Percentiles rank a stretch among this genome's conserved stretches.
phyloP scores from a whole-genome alignment of 2,329 filamentous ascomycete species.

The Talaromyces sp. region DNA sequence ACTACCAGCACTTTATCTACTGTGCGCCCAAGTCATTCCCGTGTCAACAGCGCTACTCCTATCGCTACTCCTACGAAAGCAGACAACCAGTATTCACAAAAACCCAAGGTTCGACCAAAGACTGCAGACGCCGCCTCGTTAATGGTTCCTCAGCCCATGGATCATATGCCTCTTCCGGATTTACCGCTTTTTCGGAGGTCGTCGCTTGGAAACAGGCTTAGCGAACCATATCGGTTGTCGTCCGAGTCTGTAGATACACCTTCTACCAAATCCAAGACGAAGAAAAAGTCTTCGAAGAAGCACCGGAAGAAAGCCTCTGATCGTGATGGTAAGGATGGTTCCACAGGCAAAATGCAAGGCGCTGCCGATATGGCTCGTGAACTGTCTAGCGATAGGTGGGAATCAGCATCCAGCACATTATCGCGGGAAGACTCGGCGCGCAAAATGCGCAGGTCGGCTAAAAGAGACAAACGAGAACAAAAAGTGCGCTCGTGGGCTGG shows the following conservation, averaged over 20 bases:
- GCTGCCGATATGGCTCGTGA: conserved; percentile 5
- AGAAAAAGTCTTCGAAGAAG: conserved; percentile 7
- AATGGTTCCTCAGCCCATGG: neutral
- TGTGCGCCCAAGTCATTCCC: conserved; percentile 64
- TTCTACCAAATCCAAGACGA: conserved; percentile 4
- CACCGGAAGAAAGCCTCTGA: conserved; percentile 6
- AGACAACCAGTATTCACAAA: conserved; percentile 3
- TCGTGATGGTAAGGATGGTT: neutral
- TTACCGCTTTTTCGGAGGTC: conserved; percentile 7
- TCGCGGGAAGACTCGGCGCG: conserved; percentile 6
- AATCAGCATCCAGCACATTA: conserved; percentile 12
- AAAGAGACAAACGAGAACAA: conserved; percentile 55
- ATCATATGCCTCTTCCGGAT: conserved; percentile 6
- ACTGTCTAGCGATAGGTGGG: conserved; percentile 9
- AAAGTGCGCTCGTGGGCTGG: conserved; percentile 65
- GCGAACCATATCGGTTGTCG: conserved; percentile 6
- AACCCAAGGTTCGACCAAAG: conserved; percentile 26
- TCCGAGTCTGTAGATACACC: conserved; percentile 5
- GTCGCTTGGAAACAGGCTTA: conserved; percentile 7
- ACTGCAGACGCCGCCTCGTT: conserved; percentile 32
- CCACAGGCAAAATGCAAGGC: neutral
- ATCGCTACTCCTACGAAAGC: conserved; percentile 1
- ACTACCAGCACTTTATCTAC: conserved; percentile 72
- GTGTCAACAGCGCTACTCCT: conserved; percentile 58
- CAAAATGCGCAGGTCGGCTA: neutral